Evolutionary conservation across 169 alveolate species (phyloP), one percentile per base, ranked within the genome.

Genomic region (Plasmodium vivax): DNA sequence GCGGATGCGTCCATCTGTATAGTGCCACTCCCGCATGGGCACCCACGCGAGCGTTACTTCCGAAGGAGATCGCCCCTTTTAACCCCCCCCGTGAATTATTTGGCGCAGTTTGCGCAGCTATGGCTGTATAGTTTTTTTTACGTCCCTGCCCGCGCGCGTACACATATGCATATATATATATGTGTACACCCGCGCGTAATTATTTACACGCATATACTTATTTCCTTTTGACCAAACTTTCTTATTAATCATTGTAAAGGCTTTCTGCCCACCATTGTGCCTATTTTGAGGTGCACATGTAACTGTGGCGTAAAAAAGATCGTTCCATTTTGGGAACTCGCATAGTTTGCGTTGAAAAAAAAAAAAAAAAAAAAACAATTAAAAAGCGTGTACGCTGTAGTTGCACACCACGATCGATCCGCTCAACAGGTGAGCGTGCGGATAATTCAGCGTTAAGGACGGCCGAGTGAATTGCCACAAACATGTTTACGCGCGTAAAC

Each of bases 101-200:
- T 68, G 38, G 38, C 32, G 38, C 77, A 68, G 5, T 68, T 68
- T 68, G 77, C 77, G 32, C 38, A 68, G 77, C 77, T 68, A 68
- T 68, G 77, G 77, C 77, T 68, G 38, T 68, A 68, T 68, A 27
- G 77, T 68, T 68, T 68, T 68, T 68, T 68, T 68, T 68, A 68
- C 32, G 77, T 68, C 16, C 38, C 77, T 23, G 32, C n/a, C 77
- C 14, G 38, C 1, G 77, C 7, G 77, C 12, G 34, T 62, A 9
- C 27, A 68, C 7, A 23, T 68, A 68, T 23, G 27, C 9, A n/a
- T 68, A 68, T 27, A 68, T 68, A 16, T 68, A 27, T 68, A 23
- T 68, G 38, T 68, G 43, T 68, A 30, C 41, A 27, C 38, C 23
- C 77, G 77, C n/a, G 38, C 43, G 38, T 68, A 27, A 27, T 68